Base-by-base conservation (phyloP, 495 filamentous ascomycete genomes). In the Aspergillus sclerotioniger region DNA sequence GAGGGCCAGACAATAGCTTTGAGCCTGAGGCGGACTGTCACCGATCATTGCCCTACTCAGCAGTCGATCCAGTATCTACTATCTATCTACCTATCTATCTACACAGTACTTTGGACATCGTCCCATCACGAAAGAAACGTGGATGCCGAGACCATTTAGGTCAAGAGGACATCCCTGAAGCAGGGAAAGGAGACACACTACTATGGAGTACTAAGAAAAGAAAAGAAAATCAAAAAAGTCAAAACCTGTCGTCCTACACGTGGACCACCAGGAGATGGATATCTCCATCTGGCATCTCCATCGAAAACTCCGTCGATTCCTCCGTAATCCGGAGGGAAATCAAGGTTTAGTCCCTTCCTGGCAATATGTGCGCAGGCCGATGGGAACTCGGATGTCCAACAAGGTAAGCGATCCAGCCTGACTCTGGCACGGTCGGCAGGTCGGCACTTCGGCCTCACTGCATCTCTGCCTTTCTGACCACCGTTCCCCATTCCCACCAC, bases 321-420 rank as follows among this genome's bases (percentile, higher is more conserved):
- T 35, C 57, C 51, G 57, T 60, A 55, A 55, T 55, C 45, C 57
- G 46, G 57, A 60, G 51, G 17, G 43, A 45, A 46, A 50, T 25
- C 49, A 47, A 19, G 47, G 47, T 50, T 50, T 25, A 50, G 47
- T 21, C 16, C 13, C 20, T 15, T 49, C n/a, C 41, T 8, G 8
- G n/a, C 7, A 8, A 45, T 31, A 25, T 25, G 25, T 25, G 25
- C 25, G 25, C 25, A 25, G 5, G 25, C 25, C 25, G 25, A 25
- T 25, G 25, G 25, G 25, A 25, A 25, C 25, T 25, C 25, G 25
- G 25, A 25, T 25, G 25, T 25, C 25, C 25, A 25, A 25, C 25
- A 25, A 25, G 25, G 25, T 25, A 25, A 25, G 25, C 25, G 25
- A 25, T 25, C 25, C 25, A 25, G 25, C 2, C 25, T 25, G 25